Evolutionary conservation across 1,139 yeast species (phyloP).

Genomic region (Kluyveromyces sp.): DNA sequence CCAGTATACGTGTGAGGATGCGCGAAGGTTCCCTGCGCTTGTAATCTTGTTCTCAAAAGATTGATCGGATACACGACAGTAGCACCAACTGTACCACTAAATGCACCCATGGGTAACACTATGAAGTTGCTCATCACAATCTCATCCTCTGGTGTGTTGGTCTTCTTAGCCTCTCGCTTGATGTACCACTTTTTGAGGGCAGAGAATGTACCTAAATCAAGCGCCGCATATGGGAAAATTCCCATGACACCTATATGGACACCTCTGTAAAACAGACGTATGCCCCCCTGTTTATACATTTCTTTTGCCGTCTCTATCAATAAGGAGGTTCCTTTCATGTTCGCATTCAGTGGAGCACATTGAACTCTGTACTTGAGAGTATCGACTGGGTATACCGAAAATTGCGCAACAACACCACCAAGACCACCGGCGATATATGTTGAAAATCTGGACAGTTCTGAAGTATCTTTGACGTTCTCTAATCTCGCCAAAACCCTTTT

Average conservation of each 20-base stretch:
- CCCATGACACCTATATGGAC: constrained; percentile 83
- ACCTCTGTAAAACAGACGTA: constrained; percentile 77
- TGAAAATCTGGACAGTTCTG: constrained; percentile 64
- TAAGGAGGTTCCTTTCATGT: constrained; percentile 53
- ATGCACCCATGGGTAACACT: constrained; percentile 86
- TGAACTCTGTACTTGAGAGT: constrained; percentile 81
- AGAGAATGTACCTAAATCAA: constrained; percentile 88
- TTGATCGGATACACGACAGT: constrained; percentile 91
- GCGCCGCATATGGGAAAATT: constrained; percentile 94
- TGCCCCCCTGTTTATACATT: constrained; percentile 76
- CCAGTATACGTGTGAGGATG: constrained; percentile 88
- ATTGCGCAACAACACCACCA: constrained; percentile 91
- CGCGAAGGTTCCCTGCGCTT: constrained; percentile 95
- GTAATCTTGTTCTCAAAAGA: constrained; percentile 81
- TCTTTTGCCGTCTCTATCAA: constrained; percentile 62
- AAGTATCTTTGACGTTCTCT: constrained; percentile 71
- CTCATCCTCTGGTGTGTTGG: constrained; percentile 50
- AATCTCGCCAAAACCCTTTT: constrained; percentile 67
- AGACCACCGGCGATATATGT: constrained; percentile 92
- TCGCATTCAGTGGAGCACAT: constrained; percentile 62
- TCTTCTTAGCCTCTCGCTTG: constrained; percentile 50
- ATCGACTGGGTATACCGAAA: constrained; percentile 92
- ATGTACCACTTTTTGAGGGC: constrained; percentile 75
- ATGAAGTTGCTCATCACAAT: constrained; percentile 70
- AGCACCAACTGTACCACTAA: constrained; percentile 94